Evolutionary conservation across 2,329 filamentous ascomycete species (phyloP), one percentile per base, ranked within the genome.

Genomic region (Cladophialophora bantiana): DNA sequence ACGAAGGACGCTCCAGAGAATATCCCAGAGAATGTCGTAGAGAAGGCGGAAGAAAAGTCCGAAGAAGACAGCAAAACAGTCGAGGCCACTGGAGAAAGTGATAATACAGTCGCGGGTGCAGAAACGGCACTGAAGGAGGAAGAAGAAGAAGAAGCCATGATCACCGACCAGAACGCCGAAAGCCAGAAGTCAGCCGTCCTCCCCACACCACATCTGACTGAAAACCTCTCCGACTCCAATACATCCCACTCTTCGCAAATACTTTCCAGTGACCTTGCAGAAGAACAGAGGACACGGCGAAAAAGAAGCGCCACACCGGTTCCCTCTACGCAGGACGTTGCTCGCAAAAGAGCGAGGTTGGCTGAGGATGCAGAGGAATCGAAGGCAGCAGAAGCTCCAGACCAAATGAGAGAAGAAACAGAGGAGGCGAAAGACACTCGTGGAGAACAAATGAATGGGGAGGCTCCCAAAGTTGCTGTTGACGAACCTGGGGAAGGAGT

Each of bases 231-330:
- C 7, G 53, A 52, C 26, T 40, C 64, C 26, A 56, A 54, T 38
- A 62, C 62, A 58, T 67, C 35, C 13, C 64, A 18, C 56, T 54
- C 63, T 45, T 62, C 62, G 35, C 70, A 64, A 48, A 40, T 62
- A 13, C 38, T 59, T 36, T 36, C 59, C 12, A 60, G 53, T 26
- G 79, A 82, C 72, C 71, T 78, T 48, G 72, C 80, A 38, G 83
- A 86, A 68, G 87, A 89, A 71, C 80, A 81, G 48, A 86, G 86
- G 72, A 91, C 89, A 77, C 84, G 89, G 68, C 91, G 90, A 77
- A 86, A 88, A 72, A 84, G 88, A 72, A 91, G 88, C 52, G 82
- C 83, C 64, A 90, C 84, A 64, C 89, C 89, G 40, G 80, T 84
- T 20, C 85, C 85, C 7, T 83, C 82, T 9, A 78, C 81, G 31